Percentiles rank a stretch among this genome's conserved stretches.
Conservation (phyloP, 805 yeast genomes). For the Torulaspora quercuum region DNA sequence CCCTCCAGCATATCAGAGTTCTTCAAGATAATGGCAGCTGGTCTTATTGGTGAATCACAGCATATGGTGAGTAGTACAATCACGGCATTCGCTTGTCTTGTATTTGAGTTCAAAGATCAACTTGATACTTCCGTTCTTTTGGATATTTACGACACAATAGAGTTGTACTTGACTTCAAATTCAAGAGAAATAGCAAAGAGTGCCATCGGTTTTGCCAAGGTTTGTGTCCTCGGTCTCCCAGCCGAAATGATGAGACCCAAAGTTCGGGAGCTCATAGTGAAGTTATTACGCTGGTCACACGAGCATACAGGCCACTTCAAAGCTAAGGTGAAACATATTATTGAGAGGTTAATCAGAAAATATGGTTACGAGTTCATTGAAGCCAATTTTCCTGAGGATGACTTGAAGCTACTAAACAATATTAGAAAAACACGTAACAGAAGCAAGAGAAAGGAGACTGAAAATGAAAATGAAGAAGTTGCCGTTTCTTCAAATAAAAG, state of each 20-base stretch:
- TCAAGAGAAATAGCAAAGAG: conserved; percentile 92
- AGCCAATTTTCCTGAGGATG: conserved; percentile 83
- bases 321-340: conserved; percentile 84
- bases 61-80: conserved; percentile 97
- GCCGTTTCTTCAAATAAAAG: conserved; percentile 32
- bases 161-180: conserved; percentile 83
- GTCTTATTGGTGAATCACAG: conserved; percentile 88
- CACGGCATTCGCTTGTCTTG: conserved; percentile 80
- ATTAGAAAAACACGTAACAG: conserved; percentile 84
- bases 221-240: conserved; percentile 78
- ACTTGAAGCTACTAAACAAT: conserved; percentile 74
- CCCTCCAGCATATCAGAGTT: conserved; percentile 73
- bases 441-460: conserved; percentile 64
- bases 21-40: conserved; percentile 93
- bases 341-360: conserved; percentile 86
- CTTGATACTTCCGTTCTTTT: conserved; percentile 57
- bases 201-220: conserved; percentile 90
- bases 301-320: conserved; percentile 96
- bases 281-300: conserved; percentile 87
- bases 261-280: conserved; percentile 60
- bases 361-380: conserved; percentile 88
- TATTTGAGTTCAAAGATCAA: conserved; percentile 76
- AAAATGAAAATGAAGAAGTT: conserved; percentile 24
- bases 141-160: conserved; percentile 83
- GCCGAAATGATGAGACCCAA: conserved; percentile 67